Conservation (phyloP, 164 flowering plant species). For the Sedum album region DNA sequence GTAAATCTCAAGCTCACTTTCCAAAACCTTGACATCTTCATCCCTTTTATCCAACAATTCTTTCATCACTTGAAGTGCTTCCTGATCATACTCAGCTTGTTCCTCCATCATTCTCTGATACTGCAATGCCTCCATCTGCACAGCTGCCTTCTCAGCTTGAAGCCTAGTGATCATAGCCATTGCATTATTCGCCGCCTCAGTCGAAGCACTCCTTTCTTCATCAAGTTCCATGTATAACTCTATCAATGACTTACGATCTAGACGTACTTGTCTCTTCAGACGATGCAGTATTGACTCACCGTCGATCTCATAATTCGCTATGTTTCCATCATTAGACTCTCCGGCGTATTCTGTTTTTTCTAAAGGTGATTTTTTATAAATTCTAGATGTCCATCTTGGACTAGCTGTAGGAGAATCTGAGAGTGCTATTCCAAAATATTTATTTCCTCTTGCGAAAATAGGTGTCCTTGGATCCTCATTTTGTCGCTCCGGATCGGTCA, state of each 20-base stretch:
- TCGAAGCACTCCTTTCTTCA: no score
- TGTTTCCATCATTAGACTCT: slow-evolving; percentile 23
- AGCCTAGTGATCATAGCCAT: slow-evolving; percentile 57
- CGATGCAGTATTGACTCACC: slow-evolving; percentile 29
- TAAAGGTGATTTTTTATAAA: no score
- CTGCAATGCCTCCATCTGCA: no score
- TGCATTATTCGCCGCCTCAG: slow-evolving; percentile 42
- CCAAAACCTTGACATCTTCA: no score
- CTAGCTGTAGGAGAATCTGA: slow-evolving; percentile 43
- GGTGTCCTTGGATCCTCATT: slow-evolving; percentile 47
- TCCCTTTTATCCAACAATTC: no score
- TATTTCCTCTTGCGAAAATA: slow-evolving; percentile 27
- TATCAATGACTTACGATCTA: no score
- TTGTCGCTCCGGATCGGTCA: slow-evolving; percentile 38
- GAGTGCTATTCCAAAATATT: slow-evolving; percentile 45
- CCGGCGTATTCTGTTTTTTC: slow-evolving; percentile 25
- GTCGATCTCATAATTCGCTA: slow-evolving; percentile 23
- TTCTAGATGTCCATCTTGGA: no score
- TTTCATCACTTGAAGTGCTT: no score
- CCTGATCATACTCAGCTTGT: slow-evolving; percentile 54
- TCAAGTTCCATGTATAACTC: no score
- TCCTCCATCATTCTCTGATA: slow-evolving; percentile 69
- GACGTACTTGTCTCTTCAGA: no score
- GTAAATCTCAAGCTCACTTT: slow-evolving; percentile 40
- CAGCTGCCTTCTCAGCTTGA: no score